Evolutionary conservation across 306 rosid species (phyloP).

Genomic region (Dryas drummondii): DNA sequence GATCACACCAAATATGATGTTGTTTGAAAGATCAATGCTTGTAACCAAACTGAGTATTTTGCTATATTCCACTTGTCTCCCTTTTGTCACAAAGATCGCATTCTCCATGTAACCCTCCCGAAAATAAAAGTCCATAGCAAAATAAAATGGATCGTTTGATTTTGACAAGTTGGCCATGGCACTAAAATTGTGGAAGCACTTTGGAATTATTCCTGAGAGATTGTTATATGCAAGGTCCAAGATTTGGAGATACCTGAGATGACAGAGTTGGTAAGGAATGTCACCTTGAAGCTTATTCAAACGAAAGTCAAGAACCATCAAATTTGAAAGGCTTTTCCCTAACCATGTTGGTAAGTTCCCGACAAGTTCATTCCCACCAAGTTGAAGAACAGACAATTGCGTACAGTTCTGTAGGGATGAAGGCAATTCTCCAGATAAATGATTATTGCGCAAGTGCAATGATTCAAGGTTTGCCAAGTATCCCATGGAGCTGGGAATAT

Average conservation of each 20-base stretch:
- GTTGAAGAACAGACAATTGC: neutral
- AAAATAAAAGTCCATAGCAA: too few species aligned
- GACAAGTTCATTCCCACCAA: conserved; percentile 1
- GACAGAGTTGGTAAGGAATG: conserved; percentile 13
- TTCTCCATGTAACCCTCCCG: neutral
- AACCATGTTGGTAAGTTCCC: conserved; percentile 26
- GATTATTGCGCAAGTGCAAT: conserved; percentile 20
- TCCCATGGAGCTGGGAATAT: conserved; percentile 42
- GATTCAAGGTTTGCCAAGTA: neutral
- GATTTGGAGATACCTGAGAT: conserved; percentile 9
- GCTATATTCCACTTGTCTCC: neutral
- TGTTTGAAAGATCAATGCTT: conserved; percentile 17
- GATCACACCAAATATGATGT: conserved; percentile 1
- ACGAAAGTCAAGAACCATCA: conserved; percentile 19
- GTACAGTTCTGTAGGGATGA: neutral
- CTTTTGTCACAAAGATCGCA: conserved; percentile 5
- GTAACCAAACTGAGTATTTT: neutral
- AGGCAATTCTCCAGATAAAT: conserved; percentile 22
- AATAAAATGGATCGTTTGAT: neutral
- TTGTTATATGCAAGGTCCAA: conserved; percentile 24
- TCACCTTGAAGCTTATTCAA: conserved; percentile 20
- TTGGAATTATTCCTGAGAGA: conserved; percentile 19
- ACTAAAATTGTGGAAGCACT: conserved; percentile 5
- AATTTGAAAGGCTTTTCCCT: neutral
- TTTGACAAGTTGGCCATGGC: neutral